These are phyloP conservation scores for Letharia columbiana DNA, from an alignment of 495 filamentous ascomycete genomes.

Conservation along the genomic window DNA sequence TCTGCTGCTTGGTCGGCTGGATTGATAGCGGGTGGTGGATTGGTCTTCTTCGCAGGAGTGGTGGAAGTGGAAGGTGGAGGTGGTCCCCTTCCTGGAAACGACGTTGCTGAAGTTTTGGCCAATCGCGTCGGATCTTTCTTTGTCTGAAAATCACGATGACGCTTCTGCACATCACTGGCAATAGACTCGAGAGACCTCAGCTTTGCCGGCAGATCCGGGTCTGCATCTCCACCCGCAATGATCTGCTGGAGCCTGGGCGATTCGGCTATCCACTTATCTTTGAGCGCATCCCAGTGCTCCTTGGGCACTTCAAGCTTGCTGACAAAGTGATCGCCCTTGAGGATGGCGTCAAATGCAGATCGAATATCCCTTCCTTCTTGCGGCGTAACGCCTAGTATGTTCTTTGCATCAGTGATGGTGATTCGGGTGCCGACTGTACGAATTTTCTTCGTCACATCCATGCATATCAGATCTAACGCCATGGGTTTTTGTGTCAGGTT, in stretches of 20 bases:
- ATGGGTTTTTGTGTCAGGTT: conserved; percentile 47
- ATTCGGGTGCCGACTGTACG: conserved; percentile 53
- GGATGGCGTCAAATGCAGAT: conserved; percentile 54
- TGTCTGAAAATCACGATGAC: conserved; percentile 58
- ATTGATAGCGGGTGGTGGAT: conserved; percentile 1
- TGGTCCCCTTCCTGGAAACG: background rate
- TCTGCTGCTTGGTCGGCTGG: conserved; percentile 4
- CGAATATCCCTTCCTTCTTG: conserved; percentile 58
- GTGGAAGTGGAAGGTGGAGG: background rate
- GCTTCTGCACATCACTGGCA: conserved; percentile 65
- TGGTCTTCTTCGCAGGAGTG: background rate
- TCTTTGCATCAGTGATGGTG: conserved; percentile 66
- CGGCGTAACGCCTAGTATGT: conserved; percentile 62
- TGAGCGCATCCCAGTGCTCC: conserved; percentile 64
- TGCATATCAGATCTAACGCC: conserved; percentile 69
- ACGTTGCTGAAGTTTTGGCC: background rate
- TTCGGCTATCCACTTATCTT: conserved; percentile 55
- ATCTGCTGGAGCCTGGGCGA: conserved; percentile 50
- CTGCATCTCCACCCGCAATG: conserved; percentile 39
- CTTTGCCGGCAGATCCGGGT: conserved; percentile 48
- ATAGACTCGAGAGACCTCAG: conserved; percentile 60
- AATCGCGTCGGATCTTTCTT: conserved; percentile 43
- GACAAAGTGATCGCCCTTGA: conserved; percentile 63
- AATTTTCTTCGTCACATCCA: conserved; percentile 76
- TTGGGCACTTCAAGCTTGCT: conserved; percentile 62